Evolutionary conservation across 768 basidiomycete species (phyloP).

Genomic region (Trametes sanguinea): DNA sequence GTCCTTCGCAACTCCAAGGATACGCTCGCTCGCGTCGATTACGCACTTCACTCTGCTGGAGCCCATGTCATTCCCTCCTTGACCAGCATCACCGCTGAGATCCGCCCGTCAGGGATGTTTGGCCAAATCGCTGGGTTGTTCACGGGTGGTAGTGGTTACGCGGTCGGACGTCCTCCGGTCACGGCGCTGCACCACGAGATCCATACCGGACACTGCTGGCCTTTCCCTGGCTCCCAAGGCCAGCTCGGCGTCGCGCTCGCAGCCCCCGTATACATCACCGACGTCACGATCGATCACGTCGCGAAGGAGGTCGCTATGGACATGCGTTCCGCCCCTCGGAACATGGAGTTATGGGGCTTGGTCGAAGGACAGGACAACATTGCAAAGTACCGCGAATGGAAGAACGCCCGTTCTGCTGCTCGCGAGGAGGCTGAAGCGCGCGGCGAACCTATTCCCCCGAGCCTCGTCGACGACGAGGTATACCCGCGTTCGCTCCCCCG

Average conservation of each 20-base stretch:
- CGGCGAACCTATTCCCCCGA: conserved; percentile 16
- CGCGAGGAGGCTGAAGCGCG: conserved; percentile 24
- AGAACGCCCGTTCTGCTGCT: conserved; percentile 42
- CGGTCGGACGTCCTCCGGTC: conserved; percentile 79
- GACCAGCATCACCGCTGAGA: conserved; percentile 77
- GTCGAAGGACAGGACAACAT: conserved; percentile 78
- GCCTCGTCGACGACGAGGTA: conserved; percentile 16
- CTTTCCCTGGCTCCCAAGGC: conserved; percentile 76
- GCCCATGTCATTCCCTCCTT: conserved; percentile 79
- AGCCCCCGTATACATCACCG: conserved; percentile 54
- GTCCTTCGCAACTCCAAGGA: conserved; percentile 75
- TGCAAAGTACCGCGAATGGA: conserved; percentile 59
- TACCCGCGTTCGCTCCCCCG: conserved; percentile 36
- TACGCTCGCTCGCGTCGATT: conserved; percentile 79
- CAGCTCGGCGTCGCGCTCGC: conserved; percentile 83
- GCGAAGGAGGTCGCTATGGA: conserved; percentile 81
- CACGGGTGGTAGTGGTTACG: conserved; percentile 57
- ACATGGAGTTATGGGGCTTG: conserved; percentile 91
- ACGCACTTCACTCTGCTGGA: conserved; percentile 81
- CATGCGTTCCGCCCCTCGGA: conserved; percentile 74
- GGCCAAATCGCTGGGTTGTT: conserved; percentile 54
- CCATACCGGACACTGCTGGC: conserved; percentile 90
- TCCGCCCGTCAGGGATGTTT: conserved; percentile 53
- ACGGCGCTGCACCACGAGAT: conserved; percentile 86
- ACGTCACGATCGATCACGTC: conserved; percentile 88